Base-by-base conservation (phyloP, 2,329 filamentous ascomycete genomes). In the Hypoxylon sp. region DNA sequence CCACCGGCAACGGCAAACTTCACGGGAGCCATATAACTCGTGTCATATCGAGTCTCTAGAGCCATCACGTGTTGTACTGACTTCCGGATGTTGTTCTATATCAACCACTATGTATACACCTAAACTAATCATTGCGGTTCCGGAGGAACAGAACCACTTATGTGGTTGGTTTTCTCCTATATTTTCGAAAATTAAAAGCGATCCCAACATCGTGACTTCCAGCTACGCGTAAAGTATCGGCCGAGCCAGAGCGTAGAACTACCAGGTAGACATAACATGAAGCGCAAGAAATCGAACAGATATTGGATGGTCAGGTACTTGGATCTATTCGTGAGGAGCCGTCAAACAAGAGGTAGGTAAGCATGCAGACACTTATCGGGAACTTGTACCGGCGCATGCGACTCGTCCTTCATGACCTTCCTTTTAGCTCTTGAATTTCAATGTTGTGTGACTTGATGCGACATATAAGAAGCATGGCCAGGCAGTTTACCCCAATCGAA, bases 61-160 rank as follows among this genome's bases (percentile, higher is more conserved):
- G 11, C 36, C n/a, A 23, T 32, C 43, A 45, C 43, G 7, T 52
- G 11, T 57, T 36, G 30, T 51, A 32, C 43, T 30, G 38, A 56
- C 28, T 23, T 21, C 5, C 28, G n/a, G 41, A 46, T 28, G 50
- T 52, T 69, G 66, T 66, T 63, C 50, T 63, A 69, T 69, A 69
- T 57, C 19, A 41, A 58, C 19, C 41, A 38, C 46, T 46, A 11
- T 43, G 38, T 43, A 43, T 66, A 51, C 66, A 63, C 59, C 63
- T 65, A 60, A 30, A n/a, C 59, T 60, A 43, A 59, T 64, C 21
- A 38, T 17, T 41, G 38, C 30, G 43, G 30, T 48, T 41, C 52
- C 55, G 41, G 49, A 28, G 60, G 21, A 17, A 25, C 17, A 43
- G 34, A 53, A 25, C 28, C 23, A 30, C 28, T 7, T 30, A 25